Evolutionary conservation across 2,329 filamentous ascomycete species (phyloP).

Genomic region (Periconia sp.): DNA sequence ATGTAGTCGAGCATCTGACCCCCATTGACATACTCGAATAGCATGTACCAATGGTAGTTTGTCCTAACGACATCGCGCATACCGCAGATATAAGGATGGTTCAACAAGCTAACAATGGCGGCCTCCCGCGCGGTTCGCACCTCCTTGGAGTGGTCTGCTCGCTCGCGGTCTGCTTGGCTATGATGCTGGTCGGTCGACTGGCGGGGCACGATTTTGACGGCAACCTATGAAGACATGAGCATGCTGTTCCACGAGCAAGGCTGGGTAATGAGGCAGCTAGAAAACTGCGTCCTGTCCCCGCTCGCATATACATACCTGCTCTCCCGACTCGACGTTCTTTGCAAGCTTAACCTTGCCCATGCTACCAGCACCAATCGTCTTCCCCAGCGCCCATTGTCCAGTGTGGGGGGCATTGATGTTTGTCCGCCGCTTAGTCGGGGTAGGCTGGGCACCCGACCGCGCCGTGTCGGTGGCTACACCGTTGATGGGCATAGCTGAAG

Average conservation of each 20-base stretch:
- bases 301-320: slow-evolving; percentile 83
- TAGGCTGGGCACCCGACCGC: slow-evolving; percentile 23
- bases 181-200: slow-evolving; percentile 85
- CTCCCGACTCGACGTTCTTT: slow-evolving; percentile 84
- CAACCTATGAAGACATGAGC: slow-evolving; percentile 67
- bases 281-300: too few species aligned
- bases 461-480: slow-evolving; percentile 42
- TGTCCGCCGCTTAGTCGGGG: slow-evolving; percentile 62
- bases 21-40: slow-evolving; percentile 98
- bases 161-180: slow-evolving; percentile 75
- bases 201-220: slow-evolving; percentile 95
- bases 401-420: slow-evolving; percentile 83
- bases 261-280: too few species aligned
- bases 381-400: slow-evolving; percentile 92
- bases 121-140: slow-evolving; percentile 93
- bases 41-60: slow-evolving; percentile 99
- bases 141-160: slow-evolving; percentile 95
- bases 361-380: slow-evolving; percentile 95
- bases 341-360: slow-evolving; percentile 99
- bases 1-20: slow-evolving; percentile 99
- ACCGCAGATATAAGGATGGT: slow-evolving; percentile 94
- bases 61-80: slow-evolving; percentile 95
- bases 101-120: slow-evolving; percentile 91
- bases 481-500: slow-evolving; percentile 45
- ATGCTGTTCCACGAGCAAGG: neutral